Evolutionary conservation across 2,329 filamentous ascomycete genomes (phyloP), one percentile per base, ranked within the genome.

Genomic region (Penicillium sp.): DNA sequence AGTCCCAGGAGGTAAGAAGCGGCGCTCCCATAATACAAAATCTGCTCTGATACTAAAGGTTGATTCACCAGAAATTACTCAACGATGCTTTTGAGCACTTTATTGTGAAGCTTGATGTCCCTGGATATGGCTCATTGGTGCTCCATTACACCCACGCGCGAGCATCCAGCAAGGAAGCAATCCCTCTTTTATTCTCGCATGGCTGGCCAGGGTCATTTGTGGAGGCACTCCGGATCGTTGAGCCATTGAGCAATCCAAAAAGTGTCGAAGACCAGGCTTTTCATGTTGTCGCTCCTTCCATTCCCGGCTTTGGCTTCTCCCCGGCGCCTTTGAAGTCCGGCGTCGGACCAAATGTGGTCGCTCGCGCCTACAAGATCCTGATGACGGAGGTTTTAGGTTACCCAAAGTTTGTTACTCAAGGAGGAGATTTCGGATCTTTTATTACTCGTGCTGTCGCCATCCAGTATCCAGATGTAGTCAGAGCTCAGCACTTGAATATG

Each of bases 201-300:
- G 71, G 71, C 44, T 74, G 71, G 72, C 72, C 71, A 3, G 71
- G 72, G 10, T 67, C 61, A 8, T 71, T 75, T 47, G 53, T 71
- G 10, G 72, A 74, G 51, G 70, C 29, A 18, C 33, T 36, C 5
- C 33, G 33, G 16, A 36, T 36, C n/a, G 33, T 36, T 18, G 33
- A 36, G 14, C 33, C 33, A 18, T 36, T 36, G n/a, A 36, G 33
- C 33, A 36, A 36, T 5, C 33, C 33, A 13, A 36, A 36, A 13
- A 36, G 18, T 18, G n/a, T 14, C 5, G n/a, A 16, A 36, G 33
- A 36, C 33, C 33, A 16, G 33, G 33, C 33, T 18, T 39, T 70
- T 48, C 65, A 70, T 48, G 54, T 71, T 9, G 56, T 70, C n/a
- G 64, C 65, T 21, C 65, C 65, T 2, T 64, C 61, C 1, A 60